phyloP scores from a whole-genome alignment of 768 basidiomycete genomes.

The Leccinum boreale region DNA sequence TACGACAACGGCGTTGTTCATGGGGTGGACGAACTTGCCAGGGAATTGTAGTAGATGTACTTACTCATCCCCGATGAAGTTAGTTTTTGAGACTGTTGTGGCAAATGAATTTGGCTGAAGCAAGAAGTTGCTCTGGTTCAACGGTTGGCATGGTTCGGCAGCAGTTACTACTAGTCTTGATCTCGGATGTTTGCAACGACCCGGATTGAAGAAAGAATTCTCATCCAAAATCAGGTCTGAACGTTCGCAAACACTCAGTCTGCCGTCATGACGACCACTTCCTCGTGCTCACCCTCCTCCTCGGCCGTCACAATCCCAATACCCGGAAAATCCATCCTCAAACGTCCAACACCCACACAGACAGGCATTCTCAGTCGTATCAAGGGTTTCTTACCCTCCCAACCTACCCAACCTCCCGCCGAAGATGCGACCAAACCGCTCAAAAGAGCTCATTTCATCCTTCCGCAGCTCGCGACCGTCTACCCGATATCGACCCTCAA shows the following conservation, averaged over 20 bases:
- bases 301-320: slow-evolving; percentile 78
- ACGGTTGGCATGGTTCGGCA: too few relatives aligned
- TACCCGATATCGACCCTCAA: slow-evolving; percentile 87
- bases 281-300: slow-evolving; percentile 66
- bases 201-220: not conserved
- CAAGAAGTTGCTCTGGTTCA: too few relatives aligned
- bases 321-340: slow-evolving; percentile 79
- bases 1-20: not conserved
- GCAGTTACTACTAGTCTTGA: too few relatives aligned
- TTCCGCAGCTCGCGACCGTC: slow-evolving; percentile 80
- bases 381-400: slow-evolving; percentile 66
- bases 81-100: too few relatives aligned
- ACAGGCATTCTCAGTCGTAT: slow-evolving; percentile 71
- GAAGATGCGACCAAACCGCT: slow-evolving; percentile 58
- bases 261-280: slow-evolving; percentile 21
- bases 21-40: too few relatives aligned
- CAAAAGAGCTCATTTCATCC: slow-evolving; percentile 88
- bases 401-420: slow-evolving; percentile 28
- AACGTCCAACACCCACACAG: slow-evolving; percentile 66
- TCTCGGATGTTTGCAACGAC: too few relatives aligned
- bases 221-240: not conserved
- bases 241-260: not conserved
- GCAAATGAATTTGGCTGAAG: too few relatives aligned
- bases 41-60: too few relatives aligned
- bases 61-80: too few relatives aligned